phyloP scores from a whole-genome alignment of 306 rosid species.

The Delonix regia region DNA sequence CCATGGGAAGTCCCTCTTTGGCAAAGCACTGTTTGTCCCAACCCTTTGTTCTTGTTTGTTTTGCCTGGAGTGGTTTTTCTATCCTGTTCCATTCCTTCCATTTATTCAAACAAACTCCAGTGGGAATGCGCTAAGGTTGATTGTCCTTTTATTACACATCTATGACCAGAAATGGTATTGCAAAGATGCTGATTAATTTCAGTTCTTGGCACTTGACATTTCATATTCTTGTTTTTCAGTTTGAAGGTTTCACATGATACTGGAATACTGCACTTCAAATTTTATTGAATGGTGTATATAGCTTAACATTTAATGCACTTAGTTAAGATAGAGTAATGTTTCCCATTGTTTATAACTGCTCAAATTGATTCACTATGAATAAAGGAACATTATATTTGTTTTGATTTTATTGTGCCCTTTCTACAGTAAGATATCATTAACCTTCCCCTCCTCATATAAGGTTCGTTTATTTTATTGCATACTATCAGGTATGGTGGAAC shows the following conservation, averaged over 20 bases:
- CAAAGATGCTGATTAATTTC: background rate
- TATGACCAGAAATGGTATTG: background rate
- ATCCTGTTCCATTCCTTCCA: background rate
- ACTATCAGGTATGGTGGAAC: slow-evolving; percentile 86
- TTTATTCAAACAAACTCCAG: background rate
- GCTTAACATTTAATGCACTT: background rate
- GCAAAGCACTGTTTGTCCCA: background rate
- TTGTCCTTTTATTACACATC: background rate
- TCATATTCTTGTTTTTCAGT: background rate
- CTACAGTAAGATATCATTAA: slow-evolving; percentile 10
- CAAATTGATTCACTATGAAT: background rate
- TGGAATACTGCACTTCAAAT: background rate
- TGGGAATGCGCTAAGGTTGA: background rate
- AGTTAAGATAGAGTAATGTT: background rate
- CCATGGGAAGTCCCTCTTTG: background rate
- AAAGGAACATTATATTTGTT: slow-evolving; percentile 1
- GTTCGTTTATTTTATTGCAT: slow-evolving; percentile 17
- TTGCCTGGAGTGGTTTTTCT: background rate
- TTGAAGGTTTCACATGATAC: background rate
- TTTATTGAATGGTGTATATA: background rate
- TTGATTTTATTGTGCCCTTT: slow-evolving; percentile 21
- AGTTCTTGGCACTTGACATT: background rate
- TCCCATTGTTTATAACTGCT: background rate
- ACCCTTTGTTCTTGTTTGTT: background rate
- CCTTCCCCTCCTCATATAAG: slow-evolving; percentile 19